Conservation (phyloP, 2,329 filamentous ascomycete genomes). For the Lasiodiplodia gonubiensis region DNA sequence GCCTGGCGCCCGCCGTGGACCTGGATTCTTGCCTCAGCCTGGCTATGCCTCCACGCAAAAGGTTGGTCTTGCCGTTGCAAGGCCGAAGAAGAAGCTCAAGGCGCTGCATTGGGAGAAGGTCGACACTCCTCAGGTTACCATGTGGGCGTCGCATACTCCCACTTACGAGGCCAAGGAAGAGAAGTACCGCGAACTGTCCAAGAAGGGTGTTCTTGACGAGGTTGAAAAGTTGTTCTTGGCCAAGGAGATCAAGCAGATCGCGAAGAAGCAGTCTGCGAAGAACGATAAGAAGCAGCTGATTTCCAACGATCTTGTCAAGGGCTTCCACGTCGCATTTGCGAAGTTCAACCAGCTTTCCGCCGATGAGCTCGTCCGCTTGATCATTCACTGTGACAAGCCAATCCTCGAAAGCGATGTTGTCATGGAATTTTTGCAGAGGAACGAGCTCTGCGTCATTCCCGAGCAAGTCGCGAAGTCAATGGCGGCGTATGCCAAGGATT, state of each 20-base stretch:
- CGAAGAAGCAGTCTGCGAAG: slow-evolving; percentile 73
- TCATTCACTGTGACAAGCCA: slow-evolving; percentile 91
- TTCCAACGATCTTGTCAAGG: slow-evolving; percentile 72
- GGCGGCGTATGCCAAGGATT: slow-evolving; percentile 95
- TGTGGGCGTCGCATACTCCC: slow-evolving; percentile 87
- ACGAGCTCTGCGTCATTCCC: slow-evolving; percentile 89
- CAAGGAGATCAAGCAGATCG: slow-evolving; percentile 91
- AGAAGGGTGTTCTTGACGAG: slow-evolving; percentile 94
- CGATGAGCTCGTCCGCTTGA: slow-evolving; percentile 87
- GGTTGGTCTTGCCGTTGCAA: slow-evolving; percentile 76
- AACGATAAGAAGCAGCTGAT: slow-evolving; percentile 98
- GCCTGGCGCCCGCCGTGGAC: slow-evolving; percentile 62
- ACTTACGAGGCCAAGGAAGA: slow-evolving; percentile 91
- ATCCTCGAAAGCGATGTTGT: slow-evolving; percentile 88
- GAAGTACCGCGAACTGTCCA: slow-evolving; percentile 91
- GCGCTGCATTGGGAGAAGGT: slow-evolving; percentile 99
- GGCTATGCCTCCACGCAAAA: slow-evolving; percentile 61
- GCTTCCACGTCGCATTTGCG: slow-evolving; percentile 76
- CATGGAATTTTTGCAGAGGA: slow-evolving; percentile 94
- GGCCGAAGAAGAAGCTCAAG: slow-evolving; percentile 99
- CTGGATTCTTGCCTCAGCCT: slow-evolving; percentile 73
- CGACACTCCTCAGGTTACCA: slow-evolving; percentile 85
- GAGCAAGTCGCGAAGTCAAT: slow-evolving; percentile 90
- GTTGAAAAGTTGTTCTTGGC: slow-evolving; percentile 97
- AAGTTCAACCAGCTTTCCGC: slow-evolving; percentile 87